These are phyloP conservation scores for Didymellaceae sp. DNA, from an alignment of 2,329 filamentous ascomycete genomes.

Conservation along the genomic window DNA sequence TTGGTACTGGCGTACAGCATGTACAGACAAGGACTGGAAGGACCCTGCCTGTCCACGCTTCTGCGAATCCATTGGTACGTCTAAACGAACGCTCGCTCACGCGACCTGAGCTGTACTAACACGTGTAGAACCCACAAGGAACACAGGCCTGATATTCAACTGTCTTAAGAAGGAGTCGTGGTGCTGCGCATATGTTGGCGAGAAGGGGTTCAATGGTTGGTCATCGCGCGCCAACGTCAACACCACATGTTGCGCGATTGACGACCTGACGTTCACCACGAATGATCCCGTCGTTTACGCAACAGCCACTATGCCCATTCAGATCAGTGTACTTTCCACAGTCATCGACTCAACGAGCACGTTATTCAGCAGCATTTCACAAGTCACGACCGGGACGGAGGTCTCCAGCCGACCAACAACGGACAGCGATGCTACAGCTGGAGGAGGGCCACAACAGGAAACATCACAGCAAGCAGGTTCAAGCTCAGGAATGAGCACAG, in stretches of 20 bases:
- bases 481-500: slow-evolving; percentile 1
- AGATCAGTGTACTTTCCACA: not conserved
- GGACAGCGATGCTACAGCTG: not conserved
- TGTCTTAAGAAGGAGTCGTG: slow-evolving; percentile 6
- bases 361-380: not conserved
- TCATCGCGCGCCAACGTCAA: not conserved
- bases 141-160: slow-evolving; percentile 10
- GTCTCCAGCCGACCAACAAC: not conserved
- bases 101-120: not conserved
- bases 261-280: slow-evolving; percentile 11
- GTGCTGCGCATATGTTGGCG: slow-evolving; percentile 7
- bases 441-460: not conserved
- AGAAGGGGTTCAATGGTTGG: not conserved
- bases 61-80: slow-evolving; percentile 12
- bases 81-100: no score
- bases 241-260: slow-evolving; percentile 16
- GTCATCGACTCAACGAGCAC: not conserved
- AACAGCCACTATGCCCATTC: slow-evolving; percentile 3
- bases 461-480: not conserved
- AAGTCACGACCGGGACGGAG: not conserved
- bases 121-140: not conserved
- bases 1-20: slow-evolving; percentile 19
- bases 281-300: slow-evolving; percentile 7
- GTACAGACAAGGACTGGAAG: slow-evolving; percentile 18
- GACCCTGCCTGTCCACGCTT: slow-evolving; percentile 16